These are phyloP conservation scores for Chalciporus chontae DNA, from an alignment of 768 basidiomycete genomes.

Conservation along the genomic window DNA sequence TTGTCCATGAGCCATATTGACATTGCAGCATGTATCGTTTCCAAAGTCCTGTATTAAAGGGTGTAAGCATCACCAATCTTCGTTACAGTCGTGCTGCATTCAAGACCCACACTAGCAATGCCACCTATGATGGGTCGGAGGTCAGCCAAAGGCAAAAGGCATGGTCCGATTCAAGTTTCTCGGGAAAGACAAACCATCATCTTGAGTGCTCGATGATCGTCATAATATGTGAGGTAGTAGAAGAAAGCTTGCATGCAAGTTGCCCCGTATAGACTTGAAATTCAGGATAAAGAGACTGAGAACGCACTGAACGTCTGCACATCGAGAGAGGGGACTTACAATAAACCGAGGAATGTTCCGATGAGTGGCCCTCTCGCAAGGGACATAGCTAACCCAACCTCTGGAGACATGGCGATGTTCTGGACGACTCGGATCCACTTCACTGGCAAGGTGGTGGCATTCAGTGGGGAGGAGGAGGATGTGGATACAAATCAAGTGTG, in stretches of 20 bases:
- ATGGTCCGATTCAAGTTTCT: not conserved
- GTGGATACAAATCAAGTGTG: not conserved
- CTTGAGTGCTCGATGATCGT: constrained; percentile 18
- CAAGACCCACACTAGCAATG: constrained; percentile 15
- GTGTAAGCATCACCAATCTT: not conserved
- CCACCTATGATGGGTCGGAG: constrained; percentile 13
- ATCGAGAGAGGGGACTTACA: constrained; percentile 8
- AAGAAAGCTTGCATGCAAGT: constrained; percentile 28
- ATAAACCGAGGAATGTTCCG: constrained; percentile 22
- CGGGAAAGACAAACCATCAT: constrained; percentile 13
- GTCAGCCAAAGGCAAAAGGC: not conserved
- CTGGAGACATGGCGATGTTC: constrained; percentile 6
- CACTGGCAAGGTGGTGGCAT: not conserved
- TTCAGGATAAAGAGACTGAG: not conserved
- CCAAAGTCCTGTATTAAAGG: constrained; percentile 11
- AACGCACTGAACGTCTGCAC: not conserved
- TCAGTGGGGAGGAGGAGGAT: not conserved
- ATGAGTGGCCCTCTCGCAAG: constrained; percentile 27
- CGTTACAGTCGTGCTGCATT: not conserved
- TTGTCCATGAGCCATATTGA: constrained; percentile 23
- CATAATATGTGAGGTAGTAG: constrained; percentile 24
- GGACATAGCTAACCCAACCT: constrained; percentile 1
- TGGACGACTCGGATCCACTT: not conserved
- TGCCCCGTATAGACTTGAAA: constrained; percentile 24
- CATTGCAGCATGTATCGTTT: constrained; percentile 21